Conservation (phyloP, 1,284 basidiomycete genomes). For the Mycosarcoma mackinlayi region DNA sequence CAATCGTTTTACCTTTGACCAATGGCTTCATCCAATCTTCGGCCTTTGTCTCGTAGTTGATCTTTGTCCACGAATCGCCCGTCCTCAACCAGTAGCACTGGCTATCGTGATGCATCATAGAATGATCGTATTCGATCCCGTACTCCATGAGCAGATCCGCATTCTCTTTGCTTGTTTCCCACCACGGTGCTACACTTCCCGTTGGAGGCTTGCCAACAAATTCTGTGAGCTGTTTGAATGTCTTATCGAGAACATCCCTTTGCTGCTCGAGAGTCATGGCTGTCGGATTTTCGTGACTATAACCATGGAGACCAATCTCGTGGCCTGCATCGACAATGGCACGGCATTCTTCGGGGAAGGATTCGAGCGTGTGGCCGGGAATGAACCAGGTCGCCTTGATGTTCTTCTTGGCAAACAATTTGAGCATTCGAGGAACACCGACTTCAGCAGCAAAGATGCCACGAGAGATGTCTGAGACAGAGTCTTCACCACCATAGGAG, state of each 20-base stretch:
- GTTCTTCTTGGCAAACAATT: slow-evolving; percentile 74
- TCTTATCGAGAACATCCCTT: slow-evolving; percentile 78
- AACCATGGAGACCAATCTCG: slow-evolving; percentile 71
- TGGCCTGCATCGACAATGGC: slow-evolving; percentile 78
- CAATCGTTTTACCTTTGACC: slow-evolving; percentile 75
- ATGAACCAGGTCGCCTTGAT: slow-evolving; percentile 75
- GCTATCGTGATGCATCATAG: slow-evolving; percentile 70
- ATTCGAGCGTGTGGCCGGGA: slow-evolving; percentile 76
- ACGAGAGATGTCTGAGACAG: slow-evolving; percentile 76
- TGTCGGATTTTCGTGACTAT: slow-evolving; percentile 69
- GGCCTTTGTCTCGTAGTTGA: slow-evolving; percentile 75
- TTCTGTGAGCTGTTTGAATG: slow-evolving; percentile 75
- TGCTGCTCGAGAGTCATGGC: slow-evolving; percentile 77
- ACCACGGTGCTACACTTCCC: slow-evolving; percentile 80
- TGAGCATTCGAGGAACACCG: slow-evolving; percentile 72
- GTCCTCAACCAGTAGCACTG: slow-evolving; percentile 79
- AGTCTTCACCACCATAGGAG: slow-evolving; percentile 78
- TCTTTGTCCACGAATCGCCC: slow-evolving; percentile 79
- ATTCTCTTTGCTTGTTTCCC: slow-evolving; percentile 80
- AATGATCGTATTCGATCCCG: slow-evolving; percentile 78
- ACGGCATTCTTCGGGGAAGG: slow-evolving; percentile 77
- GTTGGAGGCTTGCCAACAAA: slow-evolving; percentile 78
- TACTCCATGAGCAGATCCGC: slow-evolving; percentile 78
- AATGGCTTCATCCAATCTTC: slow-evolving; percentile 82
- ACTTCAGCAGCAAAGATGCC: slow-evolving; percentile 79